Base-by-base conservation (phyloP, 805 yeast genomes). In the Suhomyces emberorum region DNA sequence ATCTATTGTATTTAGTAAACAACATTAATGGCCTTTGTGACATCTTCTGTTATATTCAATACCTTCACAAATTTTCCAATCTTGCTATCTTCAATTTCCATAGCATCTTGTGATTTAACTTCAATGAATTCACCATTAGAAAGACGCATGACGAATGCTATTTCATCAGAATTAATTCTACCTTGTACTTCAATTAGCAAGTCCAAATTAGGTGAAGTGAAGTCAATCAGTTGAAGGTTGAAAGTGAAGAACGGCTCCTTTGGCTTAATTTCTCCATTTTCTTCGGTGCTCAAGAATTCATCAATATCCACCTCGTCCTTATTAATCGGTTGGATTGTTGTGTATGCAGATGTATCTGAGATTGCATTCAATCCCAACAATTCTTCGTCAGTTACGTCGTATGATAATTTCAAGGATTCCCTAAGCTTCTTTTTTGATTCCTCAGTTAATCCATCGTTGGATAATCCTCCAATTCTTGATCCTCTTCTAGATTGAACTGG, bases 361-460 rank as follows among this genome's bases (percentile, higher is more conserved):
- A 59, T 46, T 2, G 64, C 56, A 46, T 49, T 61, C 30, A 68
- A 48, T 7, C 64, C 62, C 15, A 61, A 37, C 9, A 67, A 49
- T 42, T 68, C 70, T 34, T 64, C 70, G 36, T 64, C 67, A 1
- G 69, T 58, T 15, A 62, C 66, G 35, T 63, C 63, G 24, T 53
- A 51, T 3, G 69, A 44, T 16, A 68, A 44, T 35, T 60, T 61
- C 24, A 67, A 52, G 3, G 70, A 52, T 22, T 61, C 60, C 30
- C 57, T 58, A 26, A 68, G 47, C 33, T 51, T 63, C 32, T 54
- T 52, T 32, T 54, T 61, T 3, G 51, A 43, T 19, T 56, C 61
- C 16, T 42, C 47, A 5, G 47, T 44, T 16, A 49, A 31, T 28
- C 47, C 55, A 7, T 33, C 37, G 14, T 34, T 42, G 11, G 12